These are phyloP conservation scores for Cladosporium velox DNA, from an alignment of 2,329 filamentous ascomycete genomes.

Conservation along the genomic window DNA sequence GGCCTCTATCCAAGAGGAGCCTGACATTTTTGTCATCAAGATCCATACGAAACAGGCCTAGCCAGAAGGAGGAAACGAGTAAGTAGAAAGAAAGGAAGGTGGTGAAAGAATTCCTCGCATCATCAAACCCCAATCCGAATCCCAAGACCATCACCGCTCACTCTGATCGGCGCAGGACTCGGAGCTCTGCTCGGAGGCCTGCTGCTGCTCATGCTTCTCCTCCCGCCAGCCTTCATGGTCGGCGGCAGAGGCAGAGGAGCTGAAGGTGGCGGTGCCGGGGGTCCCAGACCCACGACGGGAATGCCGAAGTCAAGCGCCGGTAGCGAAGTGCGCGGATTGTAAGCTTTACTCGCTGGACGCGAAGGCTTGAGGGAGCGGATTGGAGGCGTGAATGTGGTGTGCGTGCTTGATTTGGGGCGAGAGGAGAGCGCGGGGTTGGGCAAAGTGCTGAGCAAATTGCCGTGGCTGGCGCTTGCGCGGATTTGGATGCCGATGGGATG, in stretches of 20 bases:
- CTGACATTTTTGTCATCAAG: not conserved
- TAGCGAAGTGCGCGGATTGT: constrained; percentile 15
- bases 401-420: constrained; percentile 27
- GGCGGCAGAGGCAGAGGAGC: constrained; percentile 48
- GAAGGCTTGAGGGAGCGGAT: constrained; percentile 35
- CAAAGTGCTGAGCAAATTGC: constrained; percentile 46
- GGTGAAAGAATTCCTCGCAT: not conserved
- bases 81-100: not conserved
- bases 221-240: not conserved
- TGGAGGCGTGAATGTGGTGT: constrained; percentile 35
- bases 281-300: constrained; percentile 44
- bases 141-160: not conserved
- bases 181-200: not conserved
- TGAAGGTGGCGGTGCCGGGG: constrained; percentile 49
- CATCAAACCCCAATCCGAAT: not conserved
- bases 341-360: constrained; percentile 25
- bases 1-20: not conserved
- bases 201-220: not conserved
- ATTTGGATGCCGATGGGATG: constrained; percentile 50
- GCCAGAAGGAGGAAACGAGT: not conserved
- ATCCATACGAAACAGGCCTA: not conserved
- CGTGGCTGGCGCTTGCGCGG: constrained; percentile 39
- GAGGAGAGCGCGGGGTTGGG: constrained; percentile 30
- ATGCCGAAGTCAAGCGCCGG: constrained; percentile 37
- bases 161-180: not conserved